Base-by-base conservation (phyloP, 352 stramenopile species). In the Pythium dissimile region DNA sequence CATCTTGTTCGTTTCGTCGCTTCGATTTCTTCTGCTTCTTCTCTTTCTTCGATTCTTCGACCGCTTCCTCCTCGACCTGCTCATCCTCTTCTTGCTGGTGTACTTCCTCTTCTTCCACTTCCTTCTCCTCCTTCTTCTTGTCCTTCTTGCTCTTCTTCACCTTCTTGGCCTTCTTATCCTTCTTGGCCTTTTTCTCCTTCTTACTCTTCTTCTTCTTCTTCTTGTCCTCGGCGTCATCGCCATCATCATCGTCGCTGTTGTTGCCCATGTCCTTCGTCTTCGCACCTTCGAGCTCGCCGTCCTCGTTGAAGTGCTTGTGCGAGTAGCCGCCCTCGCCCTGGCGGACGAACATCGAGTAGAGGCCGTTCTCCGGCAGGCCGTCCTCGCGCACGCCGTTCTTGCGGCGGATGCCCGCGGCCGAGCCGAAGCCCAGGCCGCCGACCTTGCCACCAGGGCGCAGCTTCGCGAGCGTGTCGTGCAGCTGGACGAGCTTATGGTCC, bases 311-410 rank as follows among this genome's bases (percentile, higher is more conserved):
- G 67, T 87, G 84, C 57, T 92, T 92, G 68, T 94, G 84, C 60
- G 77, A 59, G 65, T 92, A 90, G 10, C 72, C 71, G 21, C 84
- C 70, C 31, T 94, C 73, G 42, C 84, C 84, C 54, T 90, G 72
- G 20, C 84, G 79, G 57, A 94, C 84, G 46, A 94, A 94, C 84
- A 91, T 94, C 28, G 77, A 77, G 59, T 94, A 94, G 13, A 94
- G 66, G 26, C 83, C 81, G 37, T 94, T 94, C 37, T 90, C 75
- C 8, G 84, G 84, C 26, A 94, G 62, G 15, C 84, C 84, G 48
- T 92, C 84, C 24, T 77, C 74, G 46, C 81, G 81, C 61, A 89
- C 86, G 28, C 44, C 72, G 27, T 73, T 69, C 55, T 85, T 86
- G 37, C 71, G 66, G 27, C 59, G 58, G 38, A 70, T 68, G 26